Conservation (phyloP, 345 rosid genomes). For the Carallia brachiata region DNA sequence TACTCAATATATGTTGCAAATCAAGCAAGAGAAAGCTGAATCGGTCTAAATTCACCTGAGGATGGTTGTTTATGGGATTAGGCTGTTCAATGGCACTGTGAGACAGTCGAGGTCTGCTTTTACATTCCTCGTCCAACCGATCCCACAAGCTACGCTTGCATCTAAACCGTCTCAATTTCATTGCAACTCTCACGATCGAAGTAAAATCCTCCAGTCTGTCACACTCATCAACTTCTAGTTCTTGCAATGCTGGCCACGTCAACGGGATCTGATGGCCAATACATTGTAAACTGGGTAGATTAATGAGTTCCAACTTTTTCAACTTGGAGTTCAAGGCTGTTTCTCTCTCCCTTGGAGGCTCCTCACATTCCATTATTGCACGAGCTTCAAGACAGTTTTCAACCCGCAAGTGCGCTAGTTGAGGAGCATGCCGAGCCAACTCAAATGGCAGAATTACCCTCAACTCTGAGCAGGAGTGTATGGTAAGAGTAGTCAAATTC, state of each 20-base stretch:
- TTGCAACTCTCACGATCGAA: neutral
- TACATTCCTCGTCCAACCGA: neutral
- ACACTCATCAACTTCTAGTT: neutral
- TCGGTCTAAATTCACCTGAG: too few relatives aligned
- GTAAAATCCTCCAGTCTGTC: neutral
- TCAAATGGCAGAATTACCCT: conserved; percentile 3
- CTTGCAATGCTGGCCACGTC: conserved; percentile 4
- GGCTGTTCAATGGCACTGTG: neutral
- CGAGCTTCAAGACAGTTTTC: conserved; percentile 3
- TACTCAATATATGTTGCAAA: too few relatives aligned
- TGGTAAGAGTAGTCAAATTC: conserved; percentile 4
- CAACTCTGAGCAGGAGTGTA: conserved; percentile 2
- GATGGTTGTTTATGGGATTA: too few relatives aligned
- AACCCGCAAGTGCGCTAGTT: neutral
- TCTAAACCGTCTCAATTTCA: neutral
- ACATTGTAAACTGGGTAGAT: neutral
- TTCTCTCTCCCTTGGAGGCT: neutral
- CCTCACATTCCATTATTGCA: neutral
- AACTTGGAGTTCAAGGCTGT: neutral
- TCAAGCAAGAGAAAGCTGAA: too few relatives aligned
- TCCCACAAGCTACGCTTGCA: conserved; percentile 15
- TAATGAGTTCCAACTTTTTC: conserved; percentile 10
- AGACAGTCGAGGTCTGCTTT: neutral
- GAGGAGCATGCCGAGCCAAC: neutral
- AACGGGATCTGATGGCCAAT: neutral